These are phyloP conservation scores for Chaetomidium leptoderma DNA, from an alignment of 495 filamentous ascomycete species.

Conservation along the genomic window DNA sequence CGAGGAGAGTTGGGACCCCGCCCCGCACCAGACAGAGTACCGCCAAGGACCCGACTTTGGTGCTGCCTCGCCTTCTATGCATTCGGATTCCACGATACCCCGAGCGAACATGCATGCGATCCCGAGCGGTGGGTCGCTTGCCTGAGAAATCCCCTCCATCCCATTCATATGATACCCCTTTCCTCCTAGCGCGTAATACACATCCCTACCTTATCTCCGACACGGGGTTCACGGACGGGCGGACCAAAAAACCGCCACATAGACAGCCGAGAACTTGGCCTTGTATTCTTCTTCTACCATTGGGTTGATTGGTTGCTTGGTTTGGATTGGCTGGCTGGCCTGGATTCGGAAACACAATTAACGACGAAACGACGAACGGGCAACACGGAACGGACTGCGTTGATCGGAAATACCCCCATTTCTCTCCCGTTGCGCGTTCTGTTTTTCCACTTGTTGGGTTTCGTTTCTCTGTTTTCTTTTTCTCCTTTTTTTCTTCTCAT, in stretches of 20 bases:
- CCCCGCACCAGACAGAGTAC: slow-evolving; percentile 34
- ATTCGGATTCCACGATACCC: slow-evolving; percentile 40
- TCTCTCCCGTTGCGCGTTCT: slow-evolving; percentile 7
- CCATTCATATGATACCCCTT: slow-evolving; percentile 24
- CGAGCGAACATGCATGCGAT: slow-evolving; percentile 49
- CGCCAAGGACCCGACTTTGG: slow-evolving; percentile 35
- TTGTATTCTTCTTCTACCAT: background rate
- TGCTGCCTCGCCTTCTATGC: slow-evolving; percentile 36
- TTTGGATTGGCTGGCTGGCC: slow-evolving; percentile 1
- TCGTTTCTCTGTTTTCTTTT: background rate
- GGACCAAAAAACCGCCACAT: background rate
- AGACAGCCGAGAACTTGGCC: background rate
- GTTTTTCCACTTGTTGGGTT: slow-evolving; percentile 9
- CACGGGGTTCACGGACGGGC: too few species aligned
- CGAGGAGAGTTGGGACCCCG: slow-evolving; percentile 62
- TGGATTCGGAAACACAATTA: background rate
- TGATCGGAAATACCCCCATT: slow-evolving; percentile 1
- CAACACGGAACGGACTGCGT: slow-evolving; percentile 2
- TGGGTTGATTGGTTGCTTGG: background rate
- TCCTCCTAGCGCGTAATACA: too few species aligned
- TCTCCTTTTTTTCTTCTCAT: background rate
- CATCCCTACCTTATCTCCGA: too few species aligned
- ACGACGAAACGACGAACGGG: background rate
- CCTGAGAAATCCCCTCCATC: slow-evolving; percentile 21
- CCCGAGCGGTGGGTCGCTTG: slow-evolving; percentile 47